Evolutionary conservation across 1,284 basidiomycete species (phyloP), one percentile per base, ranked within the genome.

Genomic region (Taiwanofungus camphoratus): DNA sequence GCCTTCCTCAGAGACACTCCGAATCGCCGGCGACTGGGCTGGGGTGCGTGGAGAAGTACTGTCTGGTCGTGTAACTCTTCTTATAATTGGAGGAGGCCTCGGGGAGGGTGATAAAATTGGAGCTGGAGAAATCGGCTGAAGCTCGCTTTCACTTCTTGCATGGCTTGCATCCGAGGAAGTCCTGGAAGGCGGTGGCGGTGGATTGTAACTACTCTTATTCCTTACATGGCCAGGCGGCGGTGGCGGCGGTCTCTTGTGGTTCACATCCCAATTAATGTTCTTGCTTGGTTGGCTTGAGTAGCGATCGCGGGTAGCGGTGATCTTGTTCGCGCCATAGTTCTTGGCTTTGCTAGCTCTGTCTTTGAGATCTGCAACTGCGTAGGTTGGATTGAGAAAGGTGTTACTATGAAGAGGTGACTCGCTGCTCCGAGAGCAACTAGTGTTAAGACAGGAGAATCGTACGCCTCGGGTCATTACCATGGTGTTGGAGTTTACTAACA

Each of bases 241-340:
- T 0, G 55, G 68, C 1, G 71, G 66, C 0, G 61, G 54, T 16
- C 59, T 57, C 13, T 67, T 66, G 37, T 64, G 68, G 49, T 73
- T 71, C 15, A 79, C 73, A 56, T 80, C 70, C 76, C 78, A 84
- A 50, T 74, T 79, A 5, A 76, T 73, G 45, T 76, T 75, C 50
- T 74, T 74, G 56, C 81, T 62, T 1, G 80, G 70, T 2, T 70
- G 79, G 34, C 76, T 79, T 3, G 71, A 65, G 54, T 74, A 68
- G 24, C 68, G 69, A 56, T 84, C 82, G 49, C 70, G 70, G 11
- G 79, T 74, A 55, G 72, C 69, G 44, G 73, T 66, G 38, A 78
- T 48, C 57, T 73, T 77, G 40, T 65, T 66, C 16, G 78, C 66
- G 11, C 73, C 61, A 1, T 70, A 68, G 54, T 76, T 74, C 49